Evolutionary conservation across 2,329 filamentous ascomycete species (phyloP), one percentile per base, ranked within the genome.

Genomic region (Colletotrichum sp.): DNA sequence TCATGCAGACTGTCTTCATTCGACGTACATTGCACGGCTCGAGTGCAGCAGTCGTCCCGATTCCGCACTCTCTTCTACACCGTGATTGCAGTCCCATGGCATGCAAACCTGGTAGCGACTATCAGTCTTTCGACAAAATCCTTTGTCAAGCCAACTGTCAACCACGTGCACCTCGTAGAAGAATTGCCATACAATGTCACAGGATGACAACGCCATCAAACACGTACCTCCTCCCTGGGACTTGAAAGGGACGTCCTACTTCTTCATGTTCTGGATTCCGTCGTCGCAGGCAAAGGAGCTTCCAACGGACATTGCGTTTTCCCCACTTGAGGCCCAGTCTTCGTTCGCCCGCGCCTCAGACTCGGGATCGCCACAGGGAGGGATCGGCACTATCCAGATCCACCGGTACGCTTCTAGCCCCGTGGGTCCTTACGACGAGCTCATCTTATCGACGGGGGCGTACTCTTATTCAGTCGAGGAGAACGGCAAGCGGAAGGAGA

Each of bases 341-440:
- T 36, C 74, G 4, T 88, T 84, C 72, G 83, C 84, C 47, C 75
- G 78, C 11, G 64, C 78, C 3, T 74, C 77, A 1, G 80, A 81
- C 2, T 84, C 84, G 11, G 84, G 84, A 16, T 77, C 79, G 36
- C 81, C 84, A 13, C 76, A 82, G 24, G 87, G 87, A 24, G 87
- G 88, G 0, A 73, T 88, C 7, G 81, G 84, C 73, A 86, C 87
- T 79, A 80, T 89, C 21, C 87, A 89, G 79, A 78, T 90, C 66
- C 81, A 90, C 29, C 84, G 87, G 16, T 90, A 90, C 77, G 80
- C 78, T 1, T 83, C 87, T 18, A 86, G 84, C 5, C 87, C 87
- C 1, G 87, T 87, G 6, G 88, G 88, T 0, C 83, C 87, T 0
- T 90, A 90, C 72, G 88, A 90, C 74, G 88, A 90, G 79, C 78